Base-by-base conservation (phyloP, 805 yeast genomes). In the Candida orba region DNA sequence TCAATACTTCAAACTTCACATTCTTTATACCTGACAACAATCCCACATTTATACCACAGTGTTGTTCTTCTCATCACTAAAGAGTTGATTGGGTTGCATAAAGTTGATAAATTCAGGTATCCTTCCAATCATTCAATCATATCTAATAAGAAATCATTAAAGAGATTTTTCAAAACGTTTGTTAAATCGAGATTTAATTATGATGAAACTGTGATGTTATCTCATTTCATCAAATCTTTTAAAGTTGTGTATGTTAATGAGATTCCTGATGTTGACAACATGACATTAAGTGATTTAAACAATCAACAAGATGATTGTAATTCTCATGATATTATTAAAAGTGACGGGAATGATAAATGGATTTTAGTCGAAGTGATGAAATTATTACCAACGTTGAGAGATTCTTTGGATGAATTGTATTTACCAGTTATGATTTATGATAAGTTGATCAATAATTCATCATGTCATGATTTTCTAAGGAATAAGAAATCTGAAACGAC, bases 381-480 rank as follows among this genome's bases (percentile, higher is more conserved):
- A 25, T 17, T 41, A 8, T 18, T 41, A 4, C 36, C 44, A 25
- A 8, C n/a, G 12, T 12, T 41, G 13, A 25, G 44, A 22, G 44
- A 41, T 25, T 41, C 44, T 2, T 6, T 41, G 5, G 18, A 9
- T 4, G 37, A 39, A 7, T 15, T 39, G 6, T 14, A 27, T 4
- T 3, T 39, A 3, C 46, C 46, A 8, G 13, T 33, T 14, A 8
- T 20, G 8, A 13, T 43, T 12, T 39, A 29, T 17, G 7, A 30
- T 8, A 43, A 35, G 32, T 30, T 43, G 4, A 23, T 36, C 2
- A 25, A 8, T 12, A n/a, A 30, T 12, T 25, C 27, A 4, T 25
- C 27, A 12, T 8, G 15, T 15, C 42, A 38, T 43, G 46, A 43
- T 25, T 38, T 29, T 25, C 12, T 43, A 7, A 35, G 37, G 25